Conservation (phyloP, 257 asterid genomes). For the Solanum infundibuliforme region DNA sequence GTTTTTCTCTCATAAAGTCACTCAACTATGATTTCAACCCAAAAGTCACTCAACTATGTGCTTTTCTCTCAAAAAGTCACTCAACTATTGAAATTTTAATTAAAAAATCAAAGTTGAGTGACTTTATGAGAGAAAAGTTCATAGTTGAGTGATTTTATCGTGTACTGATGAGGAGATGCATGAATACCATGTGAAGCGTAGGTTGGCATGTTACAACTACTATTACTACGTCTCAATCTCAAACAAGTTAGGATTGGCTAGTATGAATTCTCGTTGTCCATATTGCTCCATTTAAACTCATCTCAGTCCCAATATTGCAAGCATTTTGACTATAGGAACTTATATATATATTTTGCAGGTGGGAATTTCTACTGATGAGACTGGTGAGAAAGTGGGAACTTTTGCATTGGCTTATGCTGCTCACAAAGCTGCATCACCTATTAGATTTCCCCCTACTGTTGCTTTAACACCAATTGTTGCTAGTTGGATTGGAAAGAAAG, state of each 20-base stretch:
- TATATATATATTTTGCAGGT: constrained; percentile 28
- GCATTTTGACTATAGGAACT: neutral
- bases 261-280: neutral
- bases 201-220: neutral
- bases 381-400: constrained; percentile 92
- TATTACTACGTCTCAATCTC: neutral
- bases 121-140: neutral
- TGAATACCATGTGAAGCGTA: neutral
- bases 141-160: neutral
- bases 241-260: neutral
- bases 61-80: too few relatives aligned
- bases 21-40: too few relatives aligned
- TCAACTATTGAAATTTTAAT: too few relatives aligned
- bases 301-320: neutral
- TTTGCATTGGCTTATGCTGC: constrained; percentile 96
- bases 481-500: constrained; percentile 84
- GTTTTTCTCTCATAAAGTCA: too few relatives aligned
- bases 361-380: constrained; percentile 55
- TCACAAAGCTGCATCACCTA: constrained; percentile 97
- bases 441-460: constrained; percentile 91
- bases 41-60: too few relatives aligned
- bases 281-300: neutral
- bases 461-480: constrained; percentile 94
- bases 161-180: neutral
- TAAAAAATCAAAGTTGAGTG: too few relatives aligned